Evolutionary conservation across 192 early-diverging fungal genomes (phyloP).

Genomic region (Mortierella alpina): DNA sequence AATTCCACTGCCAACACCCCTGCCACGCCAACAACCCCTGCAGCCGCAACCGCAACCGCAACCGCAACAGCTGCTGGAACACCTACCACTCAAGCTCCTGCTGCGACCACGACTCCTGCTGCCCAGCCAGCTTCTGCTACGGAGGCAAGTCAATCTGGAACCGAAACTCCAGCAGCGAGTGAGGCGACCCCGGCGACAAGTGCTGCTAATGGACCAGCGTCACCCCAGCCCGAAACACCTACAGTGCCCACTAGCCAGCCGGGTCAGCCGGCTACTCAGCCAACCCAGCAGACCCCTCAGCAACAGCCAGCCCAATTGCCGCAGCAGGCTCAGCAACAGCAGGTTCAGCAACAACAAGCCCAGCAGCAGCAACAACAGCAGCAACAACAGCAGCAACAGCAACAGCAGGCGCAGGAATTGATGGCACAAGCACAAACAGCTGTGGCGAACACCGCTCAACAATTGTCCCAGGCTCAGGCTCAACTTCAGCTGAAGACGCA

Average conservation of each 20-base stretch:
- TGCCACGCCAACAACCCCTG: slow-evolving; percentile 52
- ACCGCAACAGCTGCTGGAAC: slow-evolving; percentile 19
- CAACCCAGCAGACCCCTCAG: slow-evolving; percentile 13
- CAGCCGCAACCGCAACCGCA: slow-evolving; percentile 27
- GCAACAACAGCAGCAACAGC: slow-evolving; percentile 23
- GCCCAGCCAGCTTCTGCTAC: slow-evolving; percentile 5
- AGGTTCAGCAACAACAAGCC: slow-evolving; percentile 22
- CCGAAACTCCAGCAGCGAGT: slow-evolving; percentile 15
- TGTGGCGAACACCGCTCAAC: slow-evolving; percentile 26
- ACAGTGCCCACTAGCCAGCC: slow-evolving; percentile 6
- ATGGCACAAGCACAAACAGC: too few species aligned
- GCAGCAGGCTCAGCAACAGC: slow-evolving; percentile 35
- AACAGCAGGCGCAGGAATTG: slow-evolving; percentile 31
- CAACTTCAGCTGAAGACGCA: slow-evolving; percentile 37
- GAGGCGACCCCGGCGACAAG: slow-evolving; percentile 19
- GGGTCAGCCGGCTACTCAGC: neutral
- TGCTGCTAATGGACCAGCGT: slow-evolving; percentile 30
- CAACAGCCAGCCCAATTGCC: neutral
- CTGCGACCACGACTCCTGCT: slow-evolving; percentile 28
- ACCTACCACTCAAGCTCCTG: slow-evolving; percentile 26
- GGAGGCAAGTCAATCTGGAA: slow-evolving; percentile 28
- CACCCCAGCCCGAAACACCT: slow-evolving; percentile 37
- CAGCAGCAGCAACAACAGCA: slow-evolving; percentile 28
- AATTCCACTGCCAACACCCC: slow-evolving; percentile 25
- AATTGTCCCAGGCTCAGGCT: slow-evolving; percentile 27